A percentile compares a stretch with the other conserved stretches of the same genome.
These are phyloP conservation scores for Didymellaceae sp. DNA, from an alignment of 2,329 filamentous ascomycete species.

Conservation along the genomic window DNA sequence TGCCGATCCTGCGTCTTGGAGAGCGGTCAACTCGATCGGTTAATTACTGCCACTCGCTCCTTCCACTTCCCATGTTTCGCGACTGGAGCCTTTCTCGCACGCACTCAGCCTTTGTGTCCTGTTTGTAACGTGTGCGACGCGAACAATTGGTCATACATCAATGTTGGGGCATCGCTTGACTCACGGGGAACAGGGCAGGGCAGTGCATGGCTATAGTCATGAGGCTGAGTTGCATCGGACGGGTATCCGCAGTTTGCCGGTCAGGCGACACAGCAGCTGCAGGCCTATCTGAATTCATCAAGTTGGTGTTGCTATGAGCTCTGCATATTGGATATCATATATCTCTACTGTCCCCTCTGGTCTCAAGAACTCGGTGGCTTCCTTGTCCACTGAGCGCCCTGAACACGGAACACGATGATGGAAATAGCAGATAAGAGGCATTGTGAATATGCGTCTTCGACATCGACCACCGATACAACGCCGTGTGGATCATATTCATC, in stretches of 20 bases:
- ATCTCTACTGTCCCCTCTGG: too few species aligned
- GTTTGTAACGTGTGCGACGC: conserved; percentile 1
- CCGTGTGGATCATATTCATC: neutral
- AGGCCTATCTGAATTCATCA: neutral
- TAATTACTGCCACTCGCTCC: conserved; percentile 1
- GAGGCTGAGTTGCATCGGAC: conserved; percentile 3
- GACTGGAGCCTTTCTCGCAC: neutral
- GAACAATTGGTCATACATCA: neutral
- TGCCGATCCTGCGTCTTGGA: too few species aligned
- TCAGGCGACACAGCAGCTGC: too few species aligned
- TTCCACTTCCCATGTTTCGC: neutral
- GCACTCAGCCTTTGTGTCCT: conserved; percentile 1
- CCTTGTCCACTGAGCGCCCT: too few species aligned
- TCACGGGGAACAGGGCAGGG: neutral
- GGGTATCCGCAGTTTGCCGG: conserved; percentile 1
- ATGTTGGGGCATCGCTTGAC: neutral
- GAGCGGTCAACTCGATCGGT: neutral
- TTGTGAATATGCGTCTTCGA: neutral
- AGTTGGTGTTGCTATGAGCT: neutral
- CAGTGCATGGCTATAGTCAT: neutral
- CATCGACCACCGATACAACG: neutral
- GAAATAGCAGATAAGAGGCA: neutral
- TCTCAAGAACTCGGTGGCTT: too few species aligned
- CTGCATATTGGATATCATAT: too few species aligned
- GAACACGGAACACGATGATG: too few species aligned